These are phyloP conservation scores for Centaurea solstitialis DNA, from an alignment of 129 eudicot genomes.

Conservation along the genomic window DNA sequence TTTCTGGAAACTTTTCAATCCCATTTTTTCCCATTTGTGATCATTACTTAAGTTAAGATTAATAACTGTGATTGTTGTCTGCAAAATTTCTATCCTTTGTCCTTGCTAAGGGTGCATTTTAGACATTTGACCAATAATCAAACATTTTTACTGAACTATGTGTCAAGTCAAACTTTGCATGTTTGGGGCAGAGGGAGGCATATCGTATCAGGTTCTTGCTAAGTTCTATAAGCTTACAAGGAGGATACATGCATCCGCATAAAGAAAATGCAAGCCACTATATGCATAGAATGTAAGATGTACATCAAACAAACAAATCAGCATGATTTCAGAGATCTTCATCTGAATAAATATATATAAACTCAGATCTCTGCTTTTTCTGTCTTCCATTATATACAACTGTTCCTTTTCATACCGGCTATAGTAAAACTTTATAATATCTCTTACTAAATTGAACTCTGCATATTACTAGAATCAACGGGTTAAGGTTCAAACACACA, in stretches of 20 bases:
- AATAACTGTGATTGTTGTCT: neutral
- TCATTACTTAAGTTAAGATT: neutral
- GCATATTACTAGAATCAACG: neutral
- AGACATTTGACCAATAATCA: neutral
- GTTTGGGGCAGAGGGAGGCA: neutral
- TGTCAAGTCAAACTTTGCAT: neutral
- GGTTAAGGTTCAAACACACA: neutral
- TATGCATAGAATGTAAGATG: neutral
- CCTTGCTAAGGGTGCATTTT: neutral
- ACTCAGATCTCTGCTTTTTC: neutral
- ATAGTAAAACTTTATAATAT: neutral
- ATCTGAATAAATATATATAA: neutral
- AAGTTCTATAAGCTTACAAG: neutral
- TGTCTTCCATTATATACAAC: neutral
- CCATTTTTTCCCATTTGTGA: neutral
- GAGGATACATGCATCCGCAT: neutral
- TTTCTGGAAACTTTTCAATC: neutral
- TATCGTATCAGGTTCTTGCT: neutral
- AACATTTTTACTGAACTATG: neutral
- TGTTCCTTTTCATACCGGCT: neutral
- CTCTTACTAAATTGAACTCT: neutral
- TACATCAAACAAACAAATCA: conserved; percentile 1
- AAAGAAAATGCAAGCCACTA: neutral
- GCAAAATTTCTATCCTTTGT: neutral
- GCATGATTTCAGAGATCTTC: neutral